Evolutionary conservation across 495 filamentous ascomycete species (phyloP).

Genomic region (Filosporella fistucella): DNA sequence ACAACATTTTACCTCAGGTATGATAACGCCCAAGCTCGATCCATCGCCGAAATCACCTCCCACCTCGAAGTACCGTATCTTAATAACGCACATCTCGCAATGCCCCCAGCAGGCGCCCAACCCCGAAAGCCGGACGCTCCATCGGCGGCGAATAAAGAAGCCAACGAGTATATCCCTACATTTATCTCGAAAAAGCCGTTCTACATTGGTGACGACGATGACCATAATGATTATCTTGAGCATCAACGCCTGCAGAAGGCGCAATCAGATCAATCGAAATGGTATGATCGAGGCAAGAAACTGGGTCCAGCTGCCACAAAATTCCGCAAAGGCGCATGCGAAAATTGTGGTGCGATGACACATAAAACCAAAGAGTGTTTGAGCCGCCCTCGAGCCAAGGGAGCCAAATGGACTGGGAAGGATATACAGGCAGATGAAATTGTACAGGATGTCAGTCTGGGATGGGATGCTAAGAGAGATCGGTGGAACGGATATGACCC

Average conservation of each 20-base stretch:
- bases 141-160: slow-evolving; percentile 62
- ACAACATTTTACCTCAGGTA: too few relatives aligned
- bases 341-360: slow-evolving; percentile 96
- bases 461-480: slow-evolving; percentile 98
- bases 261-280: slow-evolving; percentile 69
- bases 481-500: slow-evolving; percentile 97
- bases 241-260: slow-evolving; percentile 86
- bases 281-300: slow-evolving; percentile 85
- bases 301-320: slow-evolving; percentile 83
- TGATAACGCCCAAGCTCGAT: too few relatives aligned
- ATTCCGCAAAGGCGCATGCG: slow-evolving; percentile 95
- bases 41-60: not conserved
- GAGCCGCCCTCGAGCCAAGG: slow-evolving; percentile 81
- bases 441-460: slow-evolving; percentile 77
- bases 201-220: slow-evolving; percentile 79
- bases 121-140: slow-evolving; percentile 34
- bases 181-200: slow-evolving; percentile 99
- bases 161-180: slow-evolving; percentile 97
- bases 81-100: slow-evolving; percentile 5
- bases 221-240: slow-evolving; percentile 85
- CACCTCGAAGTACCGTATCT: not conserved
- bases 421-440: slow-evolving; percentile 91
- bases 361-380: slow-evolving; percentile 95
- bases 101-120: slow-evolving; percentile 26
- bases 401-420: slow-evolving; percentile 87